phyloP scores from a whole-genome alignment of 768 basidiomycete genomes.

The Lactarius pseudohatsudake region DNA sequence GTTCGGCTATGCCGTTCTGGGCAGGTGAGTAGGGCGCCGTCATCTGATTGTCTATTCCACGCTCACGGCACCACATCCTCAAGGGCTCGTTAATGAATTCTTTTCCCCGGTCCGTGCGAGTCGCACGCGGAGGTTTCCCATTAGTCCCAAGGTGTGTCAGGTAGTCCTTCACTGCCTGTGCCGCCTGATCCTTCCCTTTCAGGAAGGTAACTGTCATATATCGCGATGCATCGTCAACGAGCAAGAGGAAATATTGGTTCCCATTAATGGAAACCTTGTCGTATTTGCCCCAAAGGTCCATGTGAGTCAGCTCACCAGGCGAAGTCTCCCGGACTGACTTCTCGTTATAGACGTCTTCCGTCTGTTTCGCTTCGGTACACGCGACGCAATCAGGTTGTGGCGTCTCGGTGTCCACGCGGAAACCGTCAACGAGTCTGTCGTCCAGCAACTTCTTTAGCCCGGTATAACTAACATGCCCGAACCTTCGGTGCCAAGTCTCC shows the following conservation, averaged over 20 bases:
- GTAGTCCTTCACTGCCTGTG: no score
- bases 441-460: not conserved
- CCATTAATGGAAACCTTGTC: not conserved
- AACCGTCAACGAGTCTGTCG: fast-evolving
- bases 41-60: no score
- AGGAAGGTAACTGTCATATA: not conserved
- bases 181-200: no score
- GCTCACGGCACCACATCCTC: no score
- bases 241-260: not conserved
- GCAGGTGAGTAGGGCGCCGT: no score
- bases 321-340: fast-evolving
- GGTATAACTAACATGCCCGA: not conserved
- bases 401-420: not conserved
- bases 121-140: no score
- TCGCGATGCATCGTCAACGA: not conserved
- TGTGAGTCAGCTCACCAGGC: not conserved
- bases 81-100: no score
- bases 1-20: no score
- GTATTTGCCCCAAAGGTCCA: not conserved
- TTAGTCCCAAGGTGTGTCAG: no score
- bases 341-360: not conserved
- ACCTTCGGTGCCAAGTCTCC: not conserved
- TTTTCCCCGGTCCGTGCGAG: no score
- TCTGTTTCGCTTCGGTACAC: not conserved
- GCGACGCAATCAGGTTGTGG: not conserved